Base-by-base conservation (phyloP, 805 yeast species). In the Lipomyces kockii region DNA sequence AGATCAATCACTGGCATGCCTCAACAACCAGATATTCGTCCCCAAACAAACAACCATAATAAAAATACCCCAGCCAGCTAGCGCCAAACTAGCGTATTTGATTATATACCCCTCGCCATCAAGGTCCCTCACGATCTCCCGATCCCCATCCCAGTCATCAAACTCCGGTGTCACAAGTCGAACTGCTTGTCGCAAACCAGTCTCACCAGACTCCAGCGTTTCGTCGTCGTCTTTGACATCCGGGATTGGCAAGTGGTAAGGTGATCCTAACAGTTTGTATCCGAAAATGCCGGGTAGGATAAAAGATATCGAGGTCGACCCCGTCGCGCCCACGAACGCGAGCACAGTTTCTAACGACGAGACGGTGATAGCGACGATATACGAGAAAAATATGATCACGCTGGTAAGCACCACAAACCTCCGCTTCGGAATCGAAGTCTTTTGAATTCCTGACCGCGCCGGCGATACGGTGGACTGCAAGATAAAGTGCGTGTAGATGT, bases 321-420 rank as follows among this genome's bases (percentile, higher is more conserved):
- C 97, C 0, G 97, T 92, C 0, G 97, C 90, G 1, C 98, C 98
- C 3, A 92, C 97, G 71, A 92, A 81, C 1, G 97, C 92, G 72
- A 92, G 80, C 14, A 93, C 93, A 58, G 88, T 84, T 34, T 94
- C 97, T 72, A 92, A 85, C 0, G 97, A 91, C 14, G 80, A 80
- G 37, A 92, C 88, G 2, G 86, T 77, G 46, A 88, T 78, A 0
- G 97, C 95, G 9, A 89, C 80, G 0, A 80, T 63, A 75, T 89
- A 92, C 58, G 92, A 86, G 5, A 82, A 74, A 0, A 83, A 51
- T 61, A 92, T 80, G 37, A 86, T 80, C 2, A 73, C 58, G 1
- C 80, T 66, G 0, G 88, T 85, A 29, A 84, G 74, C n/a, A 76
- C 62, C 11, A 79, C 66, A 60, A 84, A 80, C 67, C 79, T 76